Evolutionary conservation across 2,329 filamentous ascomycete species (phyloP).

Genomic region (Paramyrothecium roridum): DNA sequence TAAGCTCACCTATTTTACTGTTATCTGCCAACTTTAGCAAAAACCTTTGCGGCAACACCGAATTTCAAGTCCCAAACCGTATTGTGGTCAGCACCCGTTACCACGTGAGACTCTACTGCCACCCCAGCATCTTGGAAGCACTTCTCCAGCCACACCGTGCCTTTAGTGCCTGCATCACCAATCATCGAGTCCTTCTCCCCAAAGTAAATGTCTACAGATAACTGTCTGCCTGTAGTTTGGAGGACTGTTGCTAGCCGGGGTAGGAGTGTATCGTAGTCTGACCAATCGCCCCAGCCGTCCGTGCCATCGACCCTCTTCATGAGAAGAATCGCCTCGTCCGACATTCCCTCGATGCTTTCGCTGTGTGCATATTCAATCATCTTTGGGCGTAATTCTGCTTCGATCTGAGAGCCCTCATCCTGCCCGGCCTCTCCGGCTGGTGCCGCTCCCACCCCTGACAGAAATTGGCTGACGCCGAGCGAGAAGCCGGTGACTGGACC

Average conservation of each 20-base stretch:
- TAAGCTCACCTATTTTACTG: no score
- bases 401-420: constrained; percentile 9
- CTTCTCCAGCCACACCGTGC: constrained; percentile 21
- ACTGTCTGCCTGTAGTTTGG: constrained; percentile 5
- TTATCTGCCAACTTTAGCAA: constrained; percentile 9
- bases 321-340: constrained; percentile 21
- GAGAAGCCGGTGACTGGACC: constrained; percentile 11
- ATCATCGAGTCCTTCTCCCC: constrained; percentile 24
- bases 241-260: constrained; percentile 17
- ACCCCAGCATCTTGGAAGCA: constrained; percentile 15
- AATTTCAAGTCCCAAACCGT: constrained; percentile 16
- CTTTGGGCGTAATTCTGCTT: constrained; percentile 11
- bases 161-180: constrained; percentile 18
- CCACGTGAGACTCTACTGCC: constrained; percentile 15
- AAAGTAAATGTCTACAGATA: constrained; percentile 21
- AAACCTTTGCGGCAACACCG: constrained; percentile 13
- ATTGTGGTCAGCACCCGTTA: constrained; percentile 22
- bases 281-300: constrained; percentile 24
- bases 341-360: constrained; percentile 19
- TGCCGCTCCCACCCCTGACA: not conserved
- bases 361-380: constrained; percentile 18
- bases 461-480: constrained; percentile 2
- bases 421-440: not conserved
- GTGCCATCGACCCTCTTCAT: constrained; percentile 16
- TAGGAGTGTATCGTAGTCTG: constrained; percentile 23